A percentile compares a stretch with the other conserved stretches of the same genome.
phyloP scores from a whole-genome alignment of 106 monocot species.

The Gastrodia elata region DNA sequence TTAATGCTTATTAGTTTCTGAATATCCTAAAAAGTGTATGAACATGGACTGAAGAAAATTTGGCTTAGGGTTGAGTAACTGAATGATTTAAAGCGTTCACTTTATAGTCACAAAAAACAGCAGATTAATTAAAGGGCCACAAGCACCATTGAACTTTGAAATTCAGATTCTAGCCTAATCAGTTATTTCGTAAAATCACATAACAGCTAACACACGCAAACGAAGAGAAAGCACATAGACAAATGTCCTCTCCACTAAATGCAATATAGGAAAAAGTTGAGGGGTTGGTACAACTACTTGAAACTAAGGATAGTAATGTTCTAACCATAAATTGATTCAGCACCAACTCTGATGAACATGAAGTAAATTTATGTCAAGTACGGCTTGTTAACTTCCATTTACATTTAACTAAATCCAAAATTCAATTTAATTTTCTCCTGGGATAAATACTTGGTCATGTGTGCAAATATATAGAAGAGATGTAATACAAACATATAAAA shows the following conservation, averaged over 20 bases:
- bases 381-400: background rate
- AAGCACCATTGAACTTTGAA: background rate
- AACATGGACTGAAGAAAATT: conserved; percentile 4
- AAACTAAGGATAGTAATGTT: background rate
- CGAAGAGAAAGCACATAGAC: background rate
- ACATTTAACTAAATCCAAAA: background rate
- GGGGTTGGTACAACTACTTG: background rate
- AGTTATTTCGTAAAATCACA: background rate
- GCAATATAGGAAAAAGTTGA: background rate
- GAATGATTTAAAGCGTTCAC: background rate
- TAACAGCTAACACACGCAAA: background rate
- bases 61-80: background rate
- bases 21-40: background rate
- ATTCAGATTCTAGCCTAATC: background rate
- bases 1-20: conserved; percentile 8
- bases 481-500: background rate
- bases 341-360: background rate
- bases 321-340: background rate
- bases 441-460: background rate
- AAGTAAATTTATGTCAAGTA: background rate
- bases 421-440: background rate
- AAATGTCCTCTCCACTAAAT: background rate
- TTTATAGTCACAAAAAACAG: conserved; percentile 1
- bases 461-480: background rate
- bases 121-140: background rate